Conservation (phyloP, 768 basidiomycete species). For the Gelatoporia subvermispora region DNA sequence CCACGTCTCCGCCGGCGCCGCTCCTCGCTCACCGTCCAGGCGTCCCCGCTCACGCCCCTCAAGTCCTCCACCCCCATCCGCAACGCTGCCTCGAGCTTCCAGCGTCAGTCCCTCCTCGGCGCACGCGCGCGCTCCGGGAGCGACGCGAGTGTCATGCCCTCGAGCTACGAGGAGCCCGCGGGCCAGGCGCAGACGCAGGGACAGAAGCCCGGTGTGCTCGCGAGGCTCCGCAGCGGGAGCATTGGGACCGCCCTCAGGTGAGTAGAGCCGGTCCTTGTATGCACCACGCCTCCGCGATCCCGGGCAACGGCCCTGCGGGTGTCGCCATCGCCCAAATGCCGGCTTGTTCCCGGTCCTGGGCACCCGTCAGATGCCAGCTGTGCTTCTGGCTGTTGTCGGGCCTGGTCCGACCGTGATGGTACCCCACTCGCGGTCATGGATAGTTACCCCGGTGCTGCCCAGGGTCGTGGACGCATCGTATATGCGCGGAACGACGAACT, state of each 20-base stretch:
- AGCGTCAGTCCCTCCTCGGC: constrained; percentile 40
- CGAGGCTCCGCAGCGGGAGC: constrained; percentile 57
- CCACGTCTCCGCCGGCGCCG: constrained; percentile 56
- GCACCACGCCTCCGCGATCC: too few relatives aligned
- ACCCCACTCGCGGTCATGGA: too few relatives aligned
- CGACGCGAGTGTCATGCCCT: constrained; percentile 22
- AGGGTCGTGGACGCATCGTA: too few relatives aligned
- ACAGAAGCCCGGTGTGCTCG: constrained; percentile 35
- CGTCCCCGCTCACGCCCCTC: constrained; percentile 52
- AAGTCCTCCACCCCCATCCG: constrained; percentile 46
- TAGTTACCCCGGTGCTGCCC: too few relatives aligned
- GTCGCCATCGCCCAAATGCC: too few relatives aligned
- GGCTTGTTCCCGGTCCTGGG: too few relatives aligned
- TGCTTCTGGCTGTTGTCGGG: too few relatives aligned
- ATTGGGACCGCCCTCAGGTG: constrained; percentile 25
- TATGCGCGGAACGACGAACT: constrained; percentile 24
- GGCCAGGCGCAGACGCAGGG: constrained; percentile 8
- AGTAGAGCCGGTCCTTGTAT: too few relatives aligned
- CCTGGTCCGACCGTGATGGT: too few relatives aligned
- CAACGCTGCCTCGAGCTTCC: constrained; percentile 45
- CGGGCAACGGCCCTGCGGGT: too few relatives aligned
- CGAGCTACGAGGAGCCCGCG: constrained; percentile 26
- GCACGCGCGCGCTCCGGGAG: constrained; percentile 45
- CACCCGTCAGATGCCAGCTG: too few relatives aligned
- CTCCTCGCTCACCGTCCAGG: constrained; percentile 53